Conservation (phyloP, 1,284 basidiomycete genomes). For the Wolfiporia cocos region DNA sequence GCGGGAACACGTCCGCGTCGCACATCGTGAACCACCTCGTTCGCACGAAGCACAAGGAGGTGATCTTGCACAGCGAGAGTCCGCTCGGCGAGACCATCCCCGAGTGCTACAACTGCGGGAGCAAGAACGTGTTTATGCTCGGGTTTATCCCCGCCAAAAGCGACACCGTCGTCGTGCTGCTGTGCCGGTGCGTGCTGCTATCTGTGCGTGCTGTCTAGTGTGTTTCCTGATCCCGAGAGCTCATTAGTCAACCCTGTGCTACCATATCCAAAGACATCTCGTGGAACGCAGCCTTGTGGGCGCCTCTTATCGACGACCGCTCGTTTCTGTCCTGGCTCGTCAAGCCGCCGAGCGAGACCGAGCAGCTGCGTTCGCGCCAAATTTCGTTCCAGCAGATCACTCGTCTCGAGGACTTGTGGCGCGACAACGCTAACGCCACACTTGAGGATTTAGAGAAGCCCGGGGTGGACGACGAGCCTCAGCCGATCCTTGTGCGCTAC, state of each 20-base stretch:
- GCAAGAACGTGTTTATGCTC: conserved; percentile 98
- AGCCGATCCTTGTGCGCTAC: conserved; percentile 85
- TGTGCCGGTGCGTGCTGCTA: conserved; percentile 72
- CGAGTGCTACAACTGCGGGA: conserved; percentile 99
- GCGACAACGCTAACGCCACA: conserved; percentile 91
- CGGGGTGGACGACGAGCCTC: conserved; percentile 94
- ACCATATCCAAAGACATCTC: conserved; percentile 96
- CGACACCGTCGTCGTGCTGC: conserved; percentile 97
- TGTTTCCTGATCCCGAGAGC: conserved; percentile 1
- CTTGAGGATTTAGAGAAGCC: conserved; percentile 96
- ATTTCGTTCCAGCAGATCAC: conserved; percentile 97
- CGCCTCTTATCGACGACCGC: conserved; percentile 96
- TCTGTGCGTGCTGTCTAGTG: too few species aligned
- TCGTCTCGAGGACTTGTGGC: conserved; percentile 96
- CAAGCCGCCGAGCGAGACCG: conserved; percentile 93
- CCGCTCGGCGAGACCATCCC: conserved; percentile 96
- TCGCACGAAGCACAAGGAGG: conserved; percentile 98
- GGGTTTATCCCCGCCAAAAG: conserved; percentile 99
- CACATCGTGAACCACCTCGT: conserved; percentile 99
- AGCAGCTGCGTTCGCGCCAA: conserved; percentile 91
- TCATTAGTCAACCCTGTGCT: conserved; percentile 96
- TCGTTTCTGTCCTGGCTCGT: conserved; percentile 99
- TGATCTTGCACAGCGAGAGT: conserved; percentile 92
- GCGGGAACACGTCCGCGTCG: conserved; percentile 95
- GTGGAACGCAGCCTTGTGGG: conserved; percentile 98